These are phyloP conservation scores for Cordyceps javanica DNA, from an alignment of 2,329 filamentous ascomycete genomes.

Conservation along the genomic window DNA sequence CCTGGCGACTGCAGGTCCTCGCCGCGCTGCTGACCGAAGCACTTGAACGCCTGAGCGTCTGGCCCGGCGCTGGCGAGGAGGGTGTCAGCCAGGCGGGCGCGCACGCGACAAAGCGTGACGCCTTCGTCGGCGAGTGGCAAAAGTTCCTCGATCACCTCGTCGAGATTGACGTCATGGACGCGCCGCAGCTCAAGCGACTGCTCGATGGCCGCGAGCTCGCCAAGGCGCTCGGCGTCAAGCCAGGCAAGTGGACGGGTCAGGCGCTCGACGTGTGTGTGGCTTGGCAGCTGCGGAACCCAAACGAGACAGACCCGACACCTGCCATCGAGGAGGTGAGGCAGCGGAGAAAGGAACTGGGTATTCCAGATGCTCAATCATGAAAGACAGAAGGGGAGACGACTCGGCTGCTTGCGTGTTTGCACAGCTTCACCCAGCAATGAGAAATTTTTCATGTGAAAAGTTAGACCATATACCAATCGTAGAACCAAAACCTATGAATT, in stretches of 20 bases:
- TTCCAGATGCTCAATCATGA: conserved; percentile 18
- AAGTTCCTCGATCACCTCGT: conserved; percentile 49
- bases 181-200: conserved; percentile 52
- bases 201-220: conserved; percentile 72
- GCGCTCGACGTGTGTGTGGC: conserved; percentile 75
- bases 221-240: conserved; percentile 59
- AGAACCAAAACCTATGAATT: not conserved
- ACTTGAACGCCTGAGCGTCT: conserved; percentile 32
- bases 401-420: not conserved
- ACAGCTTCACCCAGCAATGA: not conserved
- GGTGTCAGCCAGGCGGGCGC: not conserved
- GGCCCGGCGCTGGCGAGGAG: conserved; percentile 17
- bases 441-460: not conserved
- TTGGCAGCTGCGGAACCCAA: conserved; percentile 83
- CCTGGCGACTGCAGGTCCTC: conserved; percentile 67
- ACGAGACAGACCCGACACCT: conserved; percentile 49
- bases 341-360: conserved; percentile 47
- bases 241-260: conserved; percentile 77
- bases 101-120: conserved; percentile 33
- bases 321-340: conserved; percentile 54
- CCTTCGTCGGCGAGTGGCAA: conserved; percentile 46
- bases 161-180: conserved; percentile 51
- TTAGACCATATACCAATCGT: conserved; percentile 2
- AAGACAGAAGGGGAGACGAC: no score
- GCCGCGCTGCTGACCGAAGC: conserved; percentile 62